These are phyloP conservation scores for Candida sp. DNA, from an alignment of 1,139 yeast species.

Conservation along the genomic window DNA sequence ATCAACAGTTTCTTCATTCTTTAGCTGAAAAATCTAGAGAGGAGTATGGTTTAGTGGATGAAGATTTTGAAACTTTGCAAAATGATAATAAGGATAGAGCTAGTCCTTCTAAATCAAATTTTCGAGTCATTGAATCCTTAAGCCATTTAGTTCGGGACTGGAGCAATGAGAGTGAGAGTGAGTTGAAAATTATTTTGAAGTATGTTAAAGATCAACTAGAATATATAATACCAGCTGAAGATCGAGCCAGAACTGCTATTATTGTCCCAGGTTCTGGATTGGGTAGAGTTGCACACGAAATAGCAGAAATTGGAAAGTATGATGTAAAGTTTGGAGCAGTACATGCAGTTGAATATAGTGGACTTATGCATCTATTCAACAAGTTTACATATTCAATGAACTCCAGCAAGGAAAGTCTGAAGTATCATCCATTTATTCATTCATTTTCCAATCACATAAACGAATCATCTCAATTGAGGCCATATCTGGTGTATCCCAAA, in stretches of 20 bases:
- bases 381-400: slow-evolving; percentile 42
- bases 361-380: slow-evolving; percentile 65
- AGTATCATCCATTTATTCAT: slow-evolving; percentile 65
- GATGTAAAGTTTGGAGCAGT: slow-evolving; percentile 37
- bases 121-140: slow-evolving; percentile 64
- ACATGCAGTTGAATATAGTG: slow-evolving; percentile 69
- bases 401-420: slow-evolving; percentile 6
- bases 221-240: slow-evolving; percentile 19
- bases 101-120: slow-evolving; percentile 32
- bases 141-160: slow-evolving; percentile 79
- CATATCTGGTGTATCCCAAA: slow-evolving; percentile 31
- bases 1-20: slow-evolving; percentile 39
- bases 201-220: slow-evolving; percentile 40
- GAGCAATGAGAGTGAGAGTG: slow-evolving; percentile 40
- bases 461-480: slow-evolving; percentile 50
- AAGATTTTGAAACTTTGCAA: slow-evolving; percentile 27
- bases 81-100: slow-evolving; percentile 7
- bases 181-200: slow-evolving; percentile 49
- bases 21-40: slow-evolving; percentile 38
- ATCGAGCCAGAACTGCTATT: slow-evolving; percentile 38
- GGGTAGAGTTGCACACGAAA: slow-evolving; percentile 66
- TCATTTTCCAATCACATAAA: slow-evolving; percentile 65
- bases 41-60: slow-evolving; percentile 31
- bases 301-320: slow-evolving; percentile 32
- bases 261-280: slow-evolving; percentile 81